Evolutionary conservation across 208 protist species (phyloP).

Genomic region (Leishmania lainsoni): DNA sequence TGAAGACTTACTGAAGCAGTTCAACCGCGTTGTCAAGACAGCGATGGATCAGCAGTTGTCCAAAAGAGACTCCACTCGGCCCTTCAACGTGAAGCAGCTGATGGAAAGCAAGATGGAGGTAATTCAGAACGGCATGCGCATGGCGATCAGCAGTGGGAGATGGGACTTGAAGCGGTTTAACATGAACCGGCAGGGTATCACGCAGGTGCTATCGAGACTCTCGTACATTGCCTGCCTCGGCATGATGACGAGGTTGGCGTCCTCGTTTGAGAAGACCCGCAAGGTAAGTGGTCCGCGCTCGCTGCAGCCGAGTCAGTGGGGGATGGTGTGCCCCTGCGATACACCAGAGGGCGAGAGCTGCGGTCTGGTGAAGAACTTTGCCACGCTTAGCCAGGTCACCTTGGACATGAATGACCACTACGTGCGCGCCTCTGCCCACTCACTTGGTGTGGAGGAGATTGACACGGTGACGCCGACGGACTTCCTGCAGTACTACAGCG

Average conservation of each 20-base stretch:
- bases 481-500: conserved; percentile 73
- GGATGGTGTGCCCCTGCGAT: conserved; percentile 99
- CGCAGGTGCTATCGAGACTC: conserved; percentile 97
- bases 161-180: conserved; percentile 98
- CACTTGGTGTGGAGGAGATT: conserved; percentile 85
- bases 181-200: conserved; percentile 95
- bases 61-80: conserved; percentile 87
- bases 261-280: conserved; percentile 99
- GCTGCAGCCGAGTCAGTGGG: conserved; percentile 99
- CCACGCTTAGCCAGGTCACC: conserved; percentile 98
- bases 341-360: conserved; percentile 99
- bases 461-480: conserved; percentile 71
- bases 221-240: conserved; percentile 98
- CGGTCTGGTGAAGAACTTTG: conserved; percentile 99
- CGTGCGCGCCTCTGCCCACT: conserved; percentile 71
- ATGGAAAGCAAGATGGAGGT: conserved; percentile 94
- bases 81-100: conserved; percentile 93
- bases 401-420: conserved; percentile 94
- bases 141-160: conserved; percentile 97
- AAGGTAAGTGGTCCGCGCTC: conserved; percentile 96
- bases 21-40: conserved; percentile 96
- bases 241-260: conserved; percentile 99
- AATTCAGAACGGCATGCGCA: conserved; percentile 97
- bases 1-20: conserved; percentile 98
- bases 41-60: conserved; percentile 88